Conservation (phyloP, 148 eudicot genomes). For the Persicaria tinctoria region DNA sequence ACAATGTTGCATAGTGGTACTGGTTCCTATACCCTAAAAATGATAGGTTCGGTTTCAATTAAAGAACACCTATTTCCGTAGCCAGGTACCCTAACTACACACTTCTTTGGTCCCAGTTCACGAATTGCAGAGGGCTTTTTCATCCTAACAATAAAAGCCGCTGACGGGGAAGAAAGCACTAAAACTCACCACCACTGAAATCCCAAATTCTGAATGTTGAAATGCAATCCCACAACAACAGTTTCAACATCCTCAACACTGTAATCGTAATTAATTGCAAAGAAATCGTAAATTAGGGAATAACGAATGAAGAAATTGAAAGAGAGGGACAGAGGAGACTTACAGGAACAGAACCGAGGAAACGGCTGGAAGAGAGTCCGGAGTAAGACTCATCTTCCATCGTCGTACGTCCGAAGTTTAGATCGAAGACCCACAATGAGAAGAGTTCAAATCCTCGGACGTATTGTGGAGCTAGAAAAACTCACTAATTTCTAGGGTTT, state of each 20-base stretch:
- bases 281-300: not conserved
- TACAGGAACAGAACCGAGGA: constrained; percentile 87
- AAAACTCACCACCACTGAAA: not conserved
- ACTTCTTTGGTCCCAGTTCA: too few relatives aligned
- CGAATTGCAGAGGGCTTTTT: not conserved
- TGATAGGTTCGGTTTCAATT: too few relatives aligned
- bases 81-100: too few relatives aligned
- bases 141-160: not conserved
- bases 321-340: constrained; percentile 3
- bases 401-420: not conserved
- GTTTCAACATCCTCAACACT: not conserved
- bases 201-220: not conserved
- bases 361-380: constrained; percentile 60
- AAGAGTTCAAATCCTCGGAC: too few relatives aligned
- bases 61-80: too few relatives aligned
- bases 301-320: not conserved
- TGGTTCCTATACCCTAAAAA: too few relatives aligned
- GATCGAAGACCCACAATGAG: not conserved
- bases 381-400: constrained; percentile 49
- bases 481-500: not conserved
- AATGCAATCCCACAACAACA: not conserved
- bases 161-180: not conserved
- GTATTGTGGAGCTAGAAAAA: not conserved
- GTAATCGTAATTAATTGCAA: not conserved
- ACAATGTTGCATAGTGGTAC: too few relatives aligned